These are phyloP conservation scores for Phaeotremella fagi DNA, from an alignment of 768 basidiomycete species.

Conservation along the genomic window DNA sequence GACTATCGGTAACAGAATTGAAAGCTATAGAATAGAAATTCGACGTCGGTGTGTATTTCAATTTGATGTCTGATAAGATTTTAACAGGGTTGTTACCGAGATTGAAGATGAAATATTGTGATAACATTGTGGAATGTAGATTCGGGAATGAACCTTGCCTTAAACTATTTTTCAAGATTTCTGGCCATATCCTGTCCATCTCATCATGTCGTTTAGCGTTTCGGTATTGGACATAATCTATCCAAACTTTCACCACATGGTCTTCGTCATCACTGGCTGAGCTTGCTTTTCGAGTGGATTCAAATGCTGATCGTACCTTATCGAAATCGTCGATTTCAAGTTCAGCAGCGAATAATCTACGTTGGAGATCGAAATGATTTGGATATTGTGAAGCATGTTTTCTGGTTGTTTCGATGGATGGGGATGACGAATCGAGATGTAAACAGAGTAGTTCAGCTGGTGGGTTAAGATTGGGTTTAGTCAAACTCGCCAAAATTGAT, in stretches of 20 bases:
- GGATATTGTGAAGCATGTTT: slow-evolving; percentile 53
- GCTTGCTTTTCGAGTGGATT: slow-evolving; percentile 9
- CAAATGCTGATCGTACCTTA: slow-evolving; percentile 2
- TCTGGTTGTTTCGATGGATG: slow-evolving; percentile 48
- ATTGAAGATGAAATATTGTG: neutral
- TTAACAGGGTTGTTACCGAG: slow-evolving; percentile 9
- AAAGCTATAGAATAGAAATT: slow-evolving; percentile 22
- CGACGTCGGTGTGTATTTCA: slow-evolving; percentile 11
- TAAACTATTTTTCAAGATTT: slow-evolving; percentile 5
- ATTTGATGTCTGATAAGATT: neutral
- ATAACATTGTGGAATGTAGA: slow-evolving; percentile 11
- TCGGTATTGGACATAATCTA: slow-evolving; percentile 4
- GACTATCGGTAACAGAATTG: neutral
- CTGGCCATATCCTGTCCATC: neutral
- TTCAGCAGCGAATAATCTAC: slow-evolving; percentile 56
- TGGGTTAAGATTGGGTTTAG: slow-evolving; percentile 29
- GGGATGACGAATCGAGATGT: slow-evolving; percentile 17
- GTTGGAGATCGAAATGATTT: slow-evolving; percentile 54
- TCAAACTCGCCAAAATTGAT: slow-evolving; percentile 32
- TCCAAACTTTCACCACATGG: slow-evolving; percentile 5
- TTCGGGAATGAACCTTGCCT: neutral
- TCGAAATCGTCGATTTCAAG: slow-evolving; percentile 2
- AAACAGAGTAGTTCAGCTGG: slow-evolving; percentile 30
- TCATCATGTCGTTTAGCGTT: neutral
- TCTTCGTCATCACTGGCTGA: slow-evolving; percentile 3